Evolutionary conservation across 495 filamentous ascomycete genomes (phyloP).

Genomic region (Pyrenula aspistea): DNA sequence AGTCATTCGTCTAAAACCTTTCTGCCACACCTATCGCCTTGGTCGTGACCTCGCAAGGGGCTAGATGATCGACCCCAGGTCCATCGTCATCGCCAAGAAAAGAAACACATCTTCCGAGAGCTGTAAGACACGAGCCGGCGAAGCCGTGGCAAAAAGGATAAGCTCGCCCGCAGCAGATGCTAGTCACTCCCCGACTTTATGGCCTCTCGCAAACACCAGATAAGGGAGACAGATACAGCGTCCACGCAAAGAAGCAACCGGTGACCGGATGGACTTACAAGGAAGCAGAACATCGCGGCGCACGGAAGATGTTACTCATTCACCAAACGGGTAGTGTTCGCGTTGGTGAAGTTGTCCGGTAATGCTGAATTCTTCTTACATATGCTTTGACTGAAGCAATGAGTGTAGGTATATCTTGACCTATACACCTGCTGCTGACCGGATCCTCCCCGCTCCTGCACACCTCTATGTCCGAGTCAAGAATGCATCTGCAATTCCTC

Average conservation of each 20-base stretch:
- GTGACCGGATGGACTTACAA: slow-evolving; percentile 28
- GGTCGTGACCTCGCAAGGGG: too few species aligned
- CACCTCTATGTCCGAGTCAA: slow-evolving; percentile 73
- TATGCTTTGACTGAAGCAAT: background rate
- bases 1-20: too few species aligned
- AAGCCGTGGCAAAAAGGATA: too few species aligned
- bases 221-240: slow-evolving; percentile 11
- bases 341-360: slow-evolving; percentile 81
- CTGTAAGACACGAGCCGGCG: background rate
- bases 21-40: too few species aligned
- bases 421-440: slow-evolving; percentile 80
- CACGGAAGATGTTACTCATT: slow-evolving; percentile 65
- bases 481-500: slow-evolving; percentile 80
- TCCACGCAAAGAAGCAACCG: slow-evolving; percentile 14
- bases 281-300: slow-evolving; percentile 8
- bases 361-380: slow-evolving; percentile 2
- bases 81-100: background rate
- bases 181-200: slow-evolving; percentile 37
- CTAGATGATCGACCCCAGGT: background rate
- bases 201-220: slow-evolving; percentile 30
- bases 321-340: slow-evolving; percentile 83
- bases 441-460: slow-evolving; percentile 70
- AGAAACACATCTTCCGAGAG: background rate
- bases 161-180: slow-evolving; percentile 20
- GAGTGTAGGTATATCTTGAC: slow-evolving; percentile 70